Evolutionary conservation across 768 basidiomycete genomes (phyloP), one percentile per base, ranked within the genome.

Genomic region (Mycena indigotica): DNA sequence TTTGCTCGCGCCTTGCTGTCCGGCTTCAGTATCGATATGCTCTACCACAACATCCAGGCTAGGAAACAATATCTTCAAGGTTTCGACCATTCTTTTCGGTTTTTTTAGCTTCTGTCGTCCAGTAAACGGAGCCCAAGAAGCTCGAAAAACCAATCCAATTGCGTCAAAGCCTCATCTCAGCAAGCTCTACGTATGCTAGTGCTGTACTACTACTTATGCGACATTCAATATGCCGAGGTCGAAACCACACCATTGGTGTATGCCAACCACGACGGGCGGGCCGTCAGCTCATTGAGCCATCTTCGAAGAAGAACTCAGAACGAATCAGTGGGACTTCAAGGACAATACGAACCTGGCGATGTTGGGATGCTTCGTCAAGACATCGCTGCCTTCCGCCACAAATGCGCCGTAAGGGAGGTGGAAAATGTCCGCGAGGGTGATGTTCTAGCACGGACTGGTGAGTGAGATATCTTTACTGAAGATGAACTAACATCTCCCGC

Each of bases 341-440:
- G 32, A 35, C 32, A 35, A 35, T 17, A 8, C n/a, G n/a, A 8
- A 35, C 32, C 32, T 35, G 32, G 32, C 32, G 32, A 35, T 35
- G 32, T 17, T 35, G 32, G 32, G 32, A 35, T 35, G 32, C 32
- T 17, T 35, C 10, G 32, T 35, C 32, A 44, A 44, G 41, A 44
- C 41, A 44, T 44, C 41, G n/a, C 41, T 44, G 8, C 41, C 21
- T 21, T 5, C 24, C 8, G 53, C 17, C 1, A 52, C 40, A 26
- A 55, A 24, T 1, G 41, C 21, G 3, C 50, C 55, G 41, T 74
- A 76, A 0, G 83, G 75, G 26, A 84, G 62, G 64, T 84, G 81
- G 64, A 73, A 74, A 3, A 83, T 70, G 62, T 84, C 83, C 3
- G 79, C 81, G 2, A 82, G 69, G 3, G 79, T 82, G 58, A 84